Evolutionary conservation across 2,329 filamentous ascomycete species (phyloP).

Genomic region (Hirsutella rhossiliensis): DNA sequence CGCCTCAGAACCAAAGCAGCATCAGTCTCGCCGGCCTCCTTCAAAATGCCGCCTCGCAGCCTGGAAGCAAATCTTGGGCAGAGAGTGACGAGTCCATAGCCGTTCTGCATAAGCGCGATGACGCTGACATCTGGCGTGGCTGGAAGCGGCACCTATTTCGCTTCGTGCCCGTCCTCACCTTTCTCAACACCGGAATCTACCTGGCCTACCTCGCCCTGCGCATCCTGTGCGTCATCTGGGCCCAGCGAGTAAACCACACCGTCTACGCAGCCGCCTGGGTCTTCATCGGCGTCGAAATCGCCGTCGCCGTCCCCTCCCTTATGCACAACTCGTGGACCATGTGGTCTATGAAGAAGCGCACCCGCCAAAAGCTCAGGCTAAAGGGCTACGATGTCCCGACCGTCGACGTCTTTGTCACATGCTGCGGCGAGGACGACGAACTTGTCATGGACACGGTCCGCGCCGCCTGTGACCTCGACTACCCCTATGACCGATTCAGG

Average conservation of each 20-base stretch:
- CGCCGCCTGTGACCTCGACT: slow-evolving; percentile 42
- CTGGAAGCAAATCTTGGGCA: slow-evolving; percentile 19
- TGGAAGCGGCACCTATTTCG: slow-evolving; percentile 28
- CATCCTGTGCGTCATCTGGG: slow-evolving; percentile 38
- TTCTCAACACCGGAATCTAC: slow-evolving; percentile 29
- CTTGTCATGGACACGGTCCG: slow-evolving; percentile 44
- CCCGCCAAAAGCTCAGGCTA: slow-evolving; percentile 40
- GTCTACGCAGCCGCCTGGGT: slow-evolving; percentile 41
- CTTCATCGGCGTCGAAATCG: slow-evolving; percentile 42
- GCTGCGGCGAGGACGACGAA: slow-evolving; percentile 44
- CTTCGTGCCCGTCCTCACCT: slow-evolving; percentile 24
- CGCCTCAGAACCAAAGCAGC: slow-evolving; percentile 26
- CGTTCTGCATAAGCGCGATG: slow-evolving; percentile 28
- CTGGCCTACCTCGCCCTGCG: slow-evolving; percentile 37
- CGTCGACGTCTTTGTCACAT: slow-evolving; percentile 45
- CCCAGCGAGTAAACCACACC: slow-evolving; percentile 27
- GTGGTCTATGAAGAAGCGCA: slow-evolving; percentile 41
- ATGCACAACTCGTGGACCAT: slow-evolving; percentile 48
- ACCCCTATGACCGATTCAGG: slow-evolving; percentile 38
- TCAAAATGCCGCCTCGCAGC: slow-evolving; percentile 16
- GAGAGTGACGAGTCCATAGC: slow-evolving; percentile 20
- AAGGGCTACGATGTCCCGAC: slow-evolving; percentile 35
- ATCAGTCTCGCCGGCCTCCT: slow-evolving; percentile 28
- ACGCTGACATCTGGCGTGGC: slow-evolving; percentile 30
- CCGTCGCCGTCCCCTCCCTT: slow-evolving; percentile 39